phyloP scores from a whole-genome alignment of 208 protist species.

The Wallacemonas sp. region DNA sequence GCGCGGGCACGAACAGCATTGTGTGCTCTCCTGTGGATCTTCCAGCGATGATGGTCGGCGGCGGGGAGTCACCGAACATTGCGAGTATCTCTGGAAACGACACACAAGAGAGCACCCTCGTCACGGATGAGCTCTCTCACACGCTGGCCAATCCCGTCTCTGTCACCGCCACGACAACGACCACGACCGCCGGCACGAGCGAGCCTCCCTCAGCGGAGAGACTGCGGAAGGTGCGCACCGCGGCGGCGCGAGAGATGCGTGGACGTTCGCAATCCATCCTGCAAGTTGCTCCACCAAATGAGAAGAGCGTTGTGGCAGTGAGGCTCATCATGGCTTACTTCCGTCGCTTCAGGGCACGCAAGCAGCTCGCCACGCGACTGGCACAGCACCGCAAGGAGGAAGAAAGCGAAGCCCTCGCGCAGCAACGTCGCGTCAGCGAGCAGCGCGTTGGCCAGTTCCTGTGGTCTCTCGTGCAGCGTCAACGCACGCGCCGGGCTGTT shows the following conservation, averaged over 20 bases:
- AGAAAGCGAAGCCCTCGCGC: conserved; percentile 17
- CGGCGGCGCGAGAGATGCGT: no score
- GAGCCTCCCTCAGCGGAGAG: conserved; percentile 15
- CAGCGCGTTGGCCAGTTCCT: conserved; percentile 32
- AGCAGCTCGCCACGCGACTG: background rate
- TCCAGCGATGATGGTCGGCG: no score
- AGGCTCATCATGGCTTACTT: conserved; percentile 31
- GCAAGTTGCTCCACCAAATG: conserved; percentile 1
- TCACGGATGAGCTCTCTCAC: background rate
- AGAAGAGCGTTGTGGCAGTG: conserved; percentile 23
- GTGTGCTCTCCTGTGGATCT: background rate
- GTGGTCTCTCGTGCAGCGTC: conserved; percentile 29
- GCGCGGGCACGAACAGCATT: background rate
- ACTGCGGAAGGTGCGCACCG: conserved; percentile 28
- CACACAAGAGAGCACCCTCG: background rate
- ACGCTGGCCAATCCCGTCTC: background rate
- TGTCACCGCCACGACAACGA: background rate
- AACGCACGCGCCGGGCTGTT: conserved; percentile 24
- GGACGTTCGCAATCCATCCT: conserved; percentile 14
- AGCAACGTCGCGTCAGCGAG: conserved; percentile 27
- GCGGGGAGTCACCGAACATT: no score
- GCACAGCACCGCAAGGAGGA: conserved; percentile 16
- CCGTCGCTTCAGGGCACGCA: conserved; percentile 11
- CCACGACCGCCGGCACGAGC: background rate
- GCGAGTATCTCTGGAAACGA: background rate